Base-by-base conservation (phyloP, 768 basidiomycete species). In the Hygrophoropsis aurantiaca region DNA sequence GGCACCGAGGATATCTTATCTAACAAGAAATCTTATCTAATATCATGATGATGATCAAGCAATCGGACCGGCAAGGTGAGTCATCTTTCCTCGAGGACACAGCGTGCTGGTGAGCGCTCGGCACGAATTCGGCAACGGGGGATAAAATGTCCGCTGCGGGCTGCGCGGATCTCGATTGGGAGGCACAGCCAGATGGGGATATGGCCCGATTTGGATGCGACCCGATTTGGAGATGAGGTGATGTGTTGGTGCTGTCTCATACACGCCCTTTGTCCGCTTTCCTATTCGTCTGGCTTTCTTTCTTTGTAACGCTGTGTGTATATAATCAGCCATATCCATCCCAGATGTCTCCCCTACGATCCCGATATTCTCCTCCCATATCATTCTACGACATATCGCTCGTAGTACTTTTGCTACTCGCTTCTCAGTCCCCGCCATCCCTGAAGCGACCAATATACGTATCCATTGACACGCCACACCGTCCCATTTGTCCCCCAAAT, bases 211-310 rank as follows among this genome's bases (percentile, higher is more conserved):
- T 50, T 40, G 37, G 53, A 37, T 25, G 50, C 57, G 49, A 49
- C n/a, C n/a, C n/a, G n/a, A n/a, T n/a, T n/a, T n/a, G n/a, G n/a
- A n/a, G n/a, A 56, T 60, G 38, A 43, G 27, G 47, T 30, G 36
- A 43, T 50, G 54, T 47, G 11, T 48, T 37, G 34, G 44, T 49
- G 47, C 50, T 42, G 51, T 52, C 50, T 35, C 66, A 65, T 65
- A 65, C 60, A 65, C 62, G 52, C 53, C 57, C 65, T 49, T 59
- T 11, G 23, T 35, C 44, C 37, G 48, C 35, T 47, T 51, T 52
- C 46, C 42, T 16, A 11, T 13, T 43, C 33, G n/a, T 18, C 34
- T 16, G 20, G 26, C 54, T 40, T 21, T 46, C 15, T 11, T 18
- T 21, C 26, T 20, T 15, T 33, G 33, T 21, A 35, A n/a, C 15